A percentile compares a stretch with the other conserved stretches of the same genome.
phyloP scores from a whole-genome alignment of 2,329 filamentous ascomycete genomes.

The Coleophoma crateriformis region DNA sequence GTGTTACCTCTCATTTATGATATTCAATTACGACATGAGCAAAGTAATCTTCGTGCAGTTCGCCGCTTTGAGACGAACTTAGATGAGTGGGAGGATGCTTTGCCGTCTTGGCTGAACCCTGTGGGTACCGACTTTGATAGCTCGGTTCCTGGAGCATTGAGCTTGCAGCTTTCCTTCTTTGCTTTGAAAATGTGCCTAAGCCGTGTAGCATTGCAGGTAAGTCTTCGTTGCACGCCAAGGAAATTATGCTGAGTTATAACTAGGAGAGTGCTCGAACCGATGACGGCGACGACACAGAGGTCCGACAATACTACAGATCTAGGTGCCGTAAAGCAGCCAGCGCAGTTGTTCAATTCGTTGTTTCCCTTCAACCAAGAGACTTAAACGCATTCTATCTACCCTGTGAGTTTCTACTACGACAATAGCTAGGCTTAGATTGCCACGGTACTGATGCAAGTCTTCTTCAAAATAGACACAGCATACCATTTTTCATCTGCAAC shows the following conservation, averaged over 20 bases:
- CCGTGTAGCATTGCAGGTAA: conserved; percentile 2
- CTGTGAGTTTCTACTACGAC: conserved; percentile 8
- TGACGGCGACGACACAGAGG: neutral
- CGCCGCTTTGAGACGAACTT: conserved; percentile 1
- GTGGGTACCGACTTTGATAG: neutral
- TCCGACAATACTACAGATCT: conserved; percentile 4
- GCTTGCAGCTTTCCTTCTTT: conserved; percentile 2
- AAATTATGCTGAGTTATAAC: neutral
- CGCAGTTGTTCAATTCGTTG: conserved; percentile 15
- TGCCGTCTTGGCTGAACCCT: conserved; percentile 1
- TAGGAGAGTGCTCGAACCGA: conserved; percentile 1
- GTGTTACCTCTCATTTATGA: conserved; percentile 14
- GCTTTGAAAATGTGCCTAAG: conserved; percentile 4
- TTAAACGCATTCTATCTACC: conserved; percentile 20
- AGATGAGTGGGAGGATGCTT: conserved; percentile 3
- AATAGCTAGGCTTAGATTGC: too few species aligned
- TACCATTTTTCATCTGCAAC: conserved; percentile 3
- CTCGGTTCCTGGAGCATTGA: neutral
- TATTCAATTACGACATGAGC: neutral
- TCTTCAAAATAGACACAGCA: neutral
- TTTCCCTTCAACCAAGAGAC: conserved; percentile 8
- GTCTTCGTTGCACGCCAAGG: neutral
- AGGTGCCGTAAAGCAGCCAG: conserved; percentile 15
- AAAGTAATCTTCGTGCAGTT: neutral
- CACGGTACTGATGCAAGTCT: neutral